Percentiles rank a stretch among this genome's conserved stretches.
These are phyloP conservation scores for Rhododendron ferrugineum DNA, from an alignment of 148 eudicot species.

Conservation along the genomic window DNA sequence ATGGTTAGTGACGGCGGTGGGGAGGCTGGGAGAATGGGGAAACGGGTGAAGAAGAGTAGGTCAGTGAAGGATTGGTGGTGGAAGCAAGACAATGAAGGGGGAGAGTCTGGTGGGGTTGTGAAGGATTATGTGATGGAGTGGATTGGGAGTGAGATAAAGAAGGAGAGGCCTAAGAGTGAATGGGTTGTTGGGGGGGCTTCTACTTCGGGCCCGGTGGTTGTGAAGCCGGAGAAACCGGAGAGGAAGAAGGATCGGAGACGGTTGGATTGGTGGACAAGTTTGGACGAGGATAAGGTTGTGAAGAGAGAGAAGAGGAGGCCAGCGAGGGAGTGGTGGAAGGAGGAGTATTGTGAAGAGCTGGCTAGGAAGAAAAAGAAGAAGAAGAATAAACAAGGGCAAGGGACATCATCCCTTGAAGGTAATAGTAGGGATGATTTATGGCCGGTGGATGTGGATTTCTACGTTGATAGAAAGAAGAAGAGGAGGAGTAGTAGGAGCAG, in stretches of 20 bases:
- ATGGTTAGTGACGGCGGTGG: constrained; percentile 8
- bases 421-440: constrained; percentile 48
- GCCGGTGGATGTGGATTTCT: constrained; percentile 59
- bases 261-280: constrained; percentile 76
- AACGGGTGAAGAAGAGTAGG: constrained; percentile 36
- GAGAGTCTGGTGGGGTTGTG: constrained; percentile 40
- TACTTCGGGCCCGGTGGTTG: constrained; percentile 26
- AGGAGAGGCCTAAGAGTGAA: constrained; percentile 47
- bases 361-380: constrained; percentile 62
- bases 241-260: constrained; percentile 53
- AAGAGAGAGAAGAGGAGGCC: constrained; percentile 73
- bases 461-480: constrained; percentile 24
- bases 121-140: constrained; percentile 97
- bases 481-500: constrained; percentile 14
- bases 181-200: constrained; percentile 55
- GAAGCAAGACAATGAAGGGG: constrained; percentile 38
- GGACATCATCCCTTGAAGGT: constrained; percentile 25
- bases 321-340: constrained; percentile 96
- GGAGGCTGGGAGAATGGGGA: constrained; percentile 18
- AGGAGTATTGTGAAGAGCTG: constrained; percentile 77
- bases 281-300: constrained; percentile 46
- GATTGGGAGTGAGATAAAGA: constrained; percentile 76
- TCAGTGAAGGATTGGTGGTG: constrained; percentile 59
- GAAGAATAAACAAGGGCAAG: constrained; percentile 40
- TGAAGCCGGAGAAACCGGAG: constrained; percentile 33